Base-by-base conservation (phyloP, 352 stramenopile genomes). In the Phytopythium chamaehyphon region DNA sequence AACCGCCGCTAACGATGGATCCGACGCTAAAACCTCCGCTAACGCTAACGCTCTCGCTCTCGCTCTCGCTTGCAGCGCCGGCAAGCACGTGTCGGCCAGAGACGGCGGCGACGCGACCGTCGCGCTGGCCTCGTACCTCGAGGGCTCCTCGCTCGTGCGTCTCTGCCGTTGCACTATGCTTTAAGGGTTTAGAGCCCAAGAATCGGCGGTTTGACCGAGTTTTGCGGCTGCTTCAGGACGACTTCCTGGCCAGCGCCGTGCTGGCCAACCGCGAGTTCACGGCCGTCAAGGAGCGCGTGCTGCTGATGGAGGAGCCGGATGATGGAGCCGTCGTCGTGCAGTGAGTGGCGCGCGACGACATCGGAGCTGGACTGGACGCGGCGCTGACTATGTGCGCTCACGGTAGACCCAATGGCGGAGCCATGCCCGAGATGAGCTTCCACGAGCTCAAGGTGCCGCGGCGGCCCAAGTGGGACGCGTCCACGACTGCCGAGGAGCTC, bases 381-480 rank as follows among this genome's bases (percentile, higher is more conserved):
- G n/a, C n/a, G 31, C 24, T 31, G n/a, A 51, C n/a, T 53, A 7
- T 40, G 9, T 15, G 24, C 14, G 16, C 15, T 56, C 33, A 40
- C 24, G 9, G 16, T 49, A 92, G 83, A 37, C 72, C 71, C 22
- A 65, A 78, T 33, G 73, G 77, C 28, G 64, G 71, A 26, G 50
- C 81, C 31, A 56, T 86, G 40, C 77, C 85, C 1, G 75, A 89
- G 62, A 96, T 97, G 80, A 82, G 71, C 40, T 99, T 98, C 59
- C 67, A 88, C 16, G 93, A 98, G 66, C 81, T 99, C 57, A 96
- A 93, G 43, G 96, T 99, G 43, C 98, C 98, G 16, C 77, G 96
- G 53, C 89, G 97, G 26, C 98, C 98, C 8, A 42, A 84, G 21
- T 99, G 98, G 98, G 85, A 96, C 56, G 67, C 88, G 36, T 86